phyloP scores from a whole-genome alignment of 345 rosid genomes.

The Citrus maxima region DNA sequence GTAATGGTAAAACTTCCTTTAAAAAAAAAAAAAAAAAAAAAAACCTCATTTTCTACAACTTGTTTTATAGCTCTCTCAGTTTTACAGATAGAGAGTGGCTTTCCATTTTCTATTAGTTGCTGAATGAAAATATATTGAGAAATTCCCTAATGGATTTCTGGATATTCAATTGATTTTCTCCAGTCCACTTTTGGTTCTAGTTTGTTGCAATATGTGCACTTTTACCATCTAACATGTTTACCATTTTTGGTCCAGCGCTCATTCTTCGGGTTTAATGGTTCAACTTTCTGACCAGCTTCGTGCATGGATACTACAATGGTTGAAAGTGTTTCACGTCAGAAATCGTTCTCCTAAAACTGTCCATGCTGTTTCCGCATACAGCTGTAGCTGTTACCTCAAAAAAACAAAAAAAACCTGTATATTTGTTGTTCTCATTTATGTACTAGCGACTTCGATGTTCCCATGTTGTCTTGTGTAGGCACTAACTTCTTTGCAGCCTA shows the following conservation, averaged over 20 bases:
- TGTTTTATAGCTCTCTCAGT: not conserved
- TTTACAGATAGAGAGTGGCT: not conserved
- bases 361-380: not conserved
- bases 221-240: not conserved
- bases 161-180: not conserved
- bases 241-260: conserved; percentile 40
- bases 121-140: not conserved
- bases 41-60: not conserved
- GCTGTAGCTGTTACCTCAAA: not conserved
- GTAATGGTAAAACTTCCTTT: not conserved
- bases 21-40: no score
- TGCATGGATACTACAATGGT: not conserved
- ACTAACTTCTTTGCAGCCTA: not conserved
- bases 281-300: conserved; percentile 54
- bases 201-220: not conserved
- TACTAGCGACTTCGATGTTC: not conserved
- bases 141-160: not conserved
- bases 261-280: conserved; percentile 74
- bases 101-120: not conserved
- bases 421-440: no score
- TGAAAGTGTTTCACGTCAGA: not conserved
- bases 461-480: not conserved
- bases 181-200: not conserved
- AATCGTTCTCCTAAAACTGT: not conserved
- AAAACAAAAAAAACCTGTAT: not conserved